Conservation (phyloP, 371 early-diverging fungal genomes). For the Actinomucor elegans region DNA sequence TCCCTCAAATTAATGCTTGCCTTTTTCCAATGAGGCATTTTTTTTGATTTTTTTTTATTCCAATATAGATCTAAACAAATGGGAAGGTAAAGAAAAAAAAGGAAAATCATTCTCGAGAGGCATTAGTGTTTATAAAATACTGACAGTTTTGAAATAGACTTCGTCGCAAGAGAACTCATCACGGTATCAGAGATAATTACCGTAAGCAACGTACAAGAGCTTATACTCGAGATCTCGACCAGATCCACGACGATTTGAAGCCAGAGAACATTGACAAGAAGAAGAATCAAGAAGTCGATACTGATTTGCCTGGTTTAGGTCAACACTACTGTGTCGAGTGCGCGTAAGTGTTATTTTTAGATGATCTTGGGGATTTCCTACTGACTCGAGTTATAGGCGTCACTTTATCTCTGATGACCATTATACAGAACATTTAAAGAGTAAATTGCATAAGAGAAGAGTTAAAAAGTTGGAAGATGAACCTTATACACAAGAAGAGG, state of each 20-base stretch:
- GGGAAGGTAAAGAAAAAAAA: slow-evolving; percentile 25
- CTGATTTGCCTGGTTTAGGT: slow-evolving; percentile 89
- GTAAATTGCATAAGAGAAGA: slow-evolving; percentile 57
- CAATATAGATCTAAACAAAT: slow-evolving; percentile 3
- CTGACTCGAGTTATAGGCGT: slow-evolving; percentile 27
- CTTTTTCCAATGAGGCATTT: not conserved
- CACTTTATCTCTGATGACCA: slow-evolving; percentile 46
- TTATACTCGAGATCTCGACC: slow-evolving; percentile 86
- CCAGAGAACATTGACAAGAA: slow-evolving; percentile 67
- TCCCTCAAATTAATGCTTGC: not conserved
- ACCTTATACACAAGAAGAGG: slow-evolving; percentile 90
- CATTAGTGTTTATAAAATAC: not conserved
- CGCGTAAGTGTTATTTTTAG: slow-evolving; percentile 48
- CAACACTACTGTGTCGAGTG: slow-evolving; percentile 90
- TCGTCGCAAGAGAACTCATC: slow-evolving; percentile 71
- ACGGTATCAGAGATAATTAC: slow-evolving; percentile 64
- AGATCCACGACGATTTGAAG: slow-evolving; percentile 85
- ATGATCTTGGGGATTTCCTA: not conserved
- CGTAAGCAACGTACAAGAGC: slow-evolving; percentile 65
- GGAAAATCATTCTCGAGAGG: no score
- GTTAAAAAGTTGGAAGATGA: slow-evolving; percentile 77
- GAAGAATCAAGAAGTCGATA: slow-evolving; percentile 64
- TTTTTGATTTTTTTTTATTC: slow-evolving; percentile 16
- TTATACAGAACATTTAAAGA: slow-evolving; percentile 40
- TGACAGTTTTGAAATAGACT: slow-evolving; percentile 35